Evolutionary conservation across 2,329 filamentous ascomycete species (phyloP), one percentile per base, ranked within the genome.

Genomic region (Ophiostoma novo-ulmi): DNA sequence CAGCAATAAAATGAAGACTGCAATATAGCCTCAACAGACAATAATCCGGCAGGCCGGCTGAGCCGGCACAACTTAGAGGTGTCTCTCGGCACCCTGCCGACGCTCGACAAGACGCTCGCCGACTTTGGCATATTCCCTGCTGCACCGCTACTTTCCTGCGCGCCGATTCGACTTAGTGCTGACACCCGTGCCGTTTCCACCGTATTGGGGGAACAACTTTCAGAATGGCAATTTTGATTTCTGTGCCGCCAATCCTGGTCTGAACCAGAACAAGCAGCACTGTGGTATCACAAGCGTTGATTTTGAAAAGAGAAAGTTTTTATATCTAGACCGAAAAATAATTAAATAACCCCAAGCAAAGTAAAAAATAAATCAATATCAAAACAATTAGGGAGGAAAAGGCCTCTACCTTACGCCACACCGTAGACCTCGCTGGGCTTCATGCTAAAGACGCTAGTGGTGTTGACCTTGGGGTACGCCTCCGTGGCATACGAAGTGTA

Each of bases 401-500:
- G 31, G 31, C 31, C 31, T 31, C 31, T 31, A 31, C 31, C 31
- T 22, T 66, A 67, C 41, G 66, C 66, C 5, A 55, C 66, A 52
- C 41, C 66, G 31, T 31, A 31, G 14, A 68, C 26, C 26, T 68
- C 66, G 8, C 26, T 36, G 39, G 66, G 66, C 66, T 52, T 36
- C 66, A 68, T 68, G 26, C 17, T 1, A 35, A 68, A 68, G 41
- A 26, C 22, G 26, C 14, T 38, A 26, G 36, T 68, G 26, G 66
- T 35, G 17, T 68, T 68, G 26, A 6, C 13, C 6, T 8, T 10
- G 11, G 58, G 61, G 71, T 70, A 72, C 64, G 69, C 52, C 69
- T 67, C 55, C 20, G 67, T 69, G 22, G 69, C 52, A 41, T 55
- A 71, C 35, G 69, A 70, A 5, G 71, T 72, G 71, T 72, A 72